Evolutionary conservation across 345 rosid species (phyloP), one percentile per base, ranked within the genome.

Genomic region (Sonneratia caseolaris): DNA sequence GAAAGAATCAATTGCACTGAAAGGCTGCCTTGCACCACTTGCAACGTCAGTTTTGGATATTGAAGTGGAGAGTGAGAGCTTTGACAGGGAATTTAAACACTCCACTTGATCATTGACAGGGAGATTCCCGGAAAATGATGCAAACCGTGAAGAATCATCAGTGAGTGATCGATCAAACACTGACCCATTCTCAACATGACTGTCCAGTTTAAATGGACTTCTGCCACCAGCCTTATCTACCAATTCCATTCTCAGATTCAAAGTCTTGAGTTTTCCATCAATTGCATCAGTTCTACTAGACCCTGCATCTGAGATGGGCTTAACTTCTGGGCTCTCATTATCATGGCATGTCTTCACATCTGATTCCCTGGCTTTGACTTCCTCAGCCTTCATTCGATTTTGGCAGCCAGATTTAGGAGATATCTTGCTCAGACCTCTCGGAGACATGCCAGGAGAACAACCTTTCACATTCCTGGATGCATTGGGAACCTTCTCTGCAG

Each of bases 401-500:
- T 71, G 80, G 71, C 78, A 79, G 59, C 76, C 78, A 64, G 68
- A 74, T 72, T 76, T 82, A 64, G 86, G 82, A 74, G 82, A 78
- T 48, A 48, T 42, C 76, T 76, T 87, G 71, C 57, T 85, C 71
- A 76, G 84, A 69, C 70, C 72, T 74, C 78, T 84, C 35, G 77
- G 74, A 76, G 92, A 72, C 36, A 76, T 42, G 70, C 64, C 76
- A 24, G 80, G 81, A 71, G 73, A 79, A 71, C 71, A 66, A 72
- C 71, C 59, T 74, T 80, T 85, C 47, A 69, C 69, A 65, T 75
- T 82, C 79, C 82, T 85, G 70, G 85, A 77, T 73, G 79, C 81
- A 53, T 72, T 74, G 40, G 70, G 68, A 70, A 61, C 73, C 74
- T 81, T 85, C 71, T 64, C 35, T 12, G 14, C 77, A 62, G 73